Conservation (phyloP, 805 yeast species). For the Ogataea angusta region DNA sequence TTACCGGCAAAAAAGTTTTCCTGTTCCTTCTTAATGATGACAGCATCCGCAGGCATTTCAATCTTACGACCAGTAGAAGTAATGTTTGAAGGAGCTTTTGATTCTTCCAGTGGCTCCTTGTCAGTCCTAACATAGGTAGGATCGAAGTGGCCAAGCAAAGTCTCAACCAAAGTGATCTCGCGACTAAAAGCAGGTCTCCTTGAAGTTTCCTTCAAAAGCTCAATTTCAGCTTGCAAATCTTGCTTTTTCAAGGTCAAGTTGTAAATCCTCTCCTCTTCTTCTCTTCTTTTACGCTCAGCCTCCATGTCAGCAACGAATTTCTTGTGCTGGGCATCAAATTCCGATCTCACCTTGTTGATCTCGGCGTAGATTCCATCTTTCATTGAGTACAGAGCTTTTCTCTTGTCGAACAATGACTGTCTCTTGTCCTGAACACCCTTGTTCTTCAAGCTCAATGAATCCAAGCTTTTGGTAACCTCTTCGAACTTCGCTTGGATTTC, state of each 20-base stretch:
- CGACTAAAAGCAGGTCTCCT: constrained; percentile 74
- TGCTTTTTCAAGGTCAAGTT: constrained; percentile 50
- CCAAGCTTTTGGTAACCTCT: constrained; percentile 63
- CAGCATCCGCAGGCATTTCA: constrained; percentile 62
- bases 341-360: constrained; percentile 67
- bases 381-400: constrained; percentile 62
- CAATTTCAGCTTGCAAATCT: constrained; percentile 55
- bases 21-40: constrained; percentile 59
- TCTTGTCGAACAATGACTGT: constrained; percentile 57
- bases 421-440: constrained; percentile 66
- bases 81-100: constrained; percentile 15
- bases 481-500: constrained; percentile 71
- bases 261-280: constrained; percentile 59
- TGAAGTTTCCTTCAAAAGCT: constrained; percentile 68
- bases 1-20: constrained; percentile 55
- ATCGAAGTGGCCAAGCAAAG: constrained; percentile 70
- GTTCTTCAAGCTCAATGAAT: constrained; percentile 57
- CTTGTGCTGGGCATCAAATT: constrained; percentile 71
- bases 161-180: constrained; percentile 75
- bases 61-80: constrained; percentile 42
- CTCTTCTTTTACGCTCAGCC: constrained; percentile 65
- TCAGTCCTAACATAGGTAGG: constrained; percentile 68
- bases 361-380: constrained; percentile 66
- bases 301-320: constrained; percentile 66
- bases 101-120: constrained; percentile 16